Evolutionary conservation across 306 rosid species (phyloP).

Genomic region (Hippophae tibetana): DNA sequence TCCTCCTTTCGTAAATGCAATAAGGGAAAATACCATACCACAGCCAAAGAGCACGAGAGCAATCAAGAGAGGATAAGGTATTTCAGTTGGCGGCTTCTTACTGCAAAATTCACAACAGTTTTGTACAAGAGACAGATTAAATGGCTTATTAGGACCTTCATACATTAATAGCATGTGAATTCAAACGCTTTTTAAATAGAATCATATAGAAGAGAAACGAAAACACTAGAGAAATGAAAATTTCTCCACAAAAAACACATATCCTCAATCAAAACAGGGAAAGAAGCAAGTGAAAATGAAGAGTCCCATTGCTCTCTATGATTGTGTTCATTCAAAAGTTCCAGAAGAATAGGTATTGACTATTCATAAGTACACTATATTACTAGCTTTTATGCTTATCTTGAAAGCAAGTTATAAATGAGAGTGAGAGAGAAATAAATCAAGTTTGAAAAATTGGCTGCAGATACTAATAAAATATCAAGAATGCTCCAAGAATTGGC

Average conservation of each 20-base stretch:
- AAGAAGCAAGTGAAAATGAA: too few relatives aligned
- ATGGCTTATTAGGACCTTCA: not conserved
- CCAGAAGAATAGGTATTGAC: too few relatives aligned
- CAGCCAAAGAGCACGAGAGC: constrained; percentile 75
- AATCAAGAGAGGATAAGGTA: constrained; percentile 62
- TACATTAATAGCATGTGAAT: not conserved
- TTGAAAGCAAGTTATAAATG: too few relatives aligned
- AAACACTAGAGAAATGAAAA: not conserved
- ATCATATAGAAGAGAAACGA: constrained; percentile 9
- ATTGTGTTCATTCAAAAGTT: too few relatives aligned
- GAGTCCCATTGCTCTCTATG: too few relatives aligned
- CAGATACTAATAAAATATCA: not conserved
- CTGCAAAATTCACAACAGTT: constrained; percentile 46
- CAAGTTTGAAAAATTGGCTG: not conserved
- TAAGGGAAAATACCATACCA: constrained; percentile 59
- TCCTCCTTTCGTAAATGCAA: constrained; percentile 83
- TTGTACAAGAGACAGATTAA: constrained; percentile 21
- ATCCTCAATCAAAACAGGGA: too few relatives aligned
- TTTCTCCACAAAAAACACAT: too few relatives aligned
- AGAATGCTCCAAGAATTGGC: not conserved
- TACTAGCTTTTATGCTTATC: too few relatives aligned
- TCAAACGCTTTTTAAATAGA: constrained; percentile 8
- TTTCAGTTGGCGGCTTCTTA: constrained; percentile 47
- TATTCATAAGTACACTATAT: too few relatives aligned
- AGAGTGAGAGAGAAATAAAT: not conserved